Conservation (phyloP, 192 early-diverging fungal genomes). For the Backusella sp. region DNA sequence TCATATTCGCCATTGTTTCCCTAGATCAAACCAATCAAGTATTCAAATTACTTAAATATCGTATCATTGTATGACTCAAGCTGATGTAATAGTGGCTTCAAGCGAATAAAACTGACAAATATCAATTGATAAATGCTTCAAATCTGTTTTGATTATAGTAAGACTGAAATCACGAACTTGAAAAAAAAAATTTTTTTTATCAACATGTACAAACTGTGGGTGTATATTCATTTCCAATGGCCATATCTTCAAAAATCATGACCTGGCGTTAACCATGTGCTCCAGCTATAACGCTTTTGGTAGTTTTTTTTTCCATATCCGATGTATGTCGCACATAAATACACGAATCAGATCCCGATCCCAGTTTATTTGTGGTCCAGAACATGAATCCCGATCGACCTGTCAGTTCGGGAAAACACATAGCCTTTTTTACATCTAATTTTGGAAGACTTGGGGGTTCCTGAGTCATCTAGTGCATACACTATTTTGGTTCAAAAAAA, state of each 20-base stretch:
- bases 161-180: background rate
- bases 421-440: background rate
- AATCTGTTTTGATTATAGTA: background rate
- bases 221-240: background rate
- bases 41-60: background rate
- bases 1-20: background rate
- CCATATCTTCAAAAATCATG: background rate
- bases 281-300: background rate
- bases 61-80: background rate
- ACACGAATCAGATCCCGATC: background rate
- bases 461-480: background rate
- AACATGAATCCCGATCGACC: background rate
- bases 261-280: background rate
- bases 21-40: background rate
- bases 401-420: slow-evolving; percentile 4
- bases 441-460: background rate
- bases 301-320: background rate
- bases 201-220: background rate
- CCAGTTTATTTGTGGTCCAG: background rate
- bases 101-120: background rate
- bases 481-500: background rate
- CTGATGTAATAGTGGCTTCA: background rate
- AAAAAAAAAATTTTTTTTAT: no score
- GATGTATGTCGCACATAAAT: background rate
- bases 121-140: background rate